These are phyloP conservation scores for Eucalyptus microcorys DNA, from an alignment of 345 rosid genomes.

Conservation along the genomic window DNA sequence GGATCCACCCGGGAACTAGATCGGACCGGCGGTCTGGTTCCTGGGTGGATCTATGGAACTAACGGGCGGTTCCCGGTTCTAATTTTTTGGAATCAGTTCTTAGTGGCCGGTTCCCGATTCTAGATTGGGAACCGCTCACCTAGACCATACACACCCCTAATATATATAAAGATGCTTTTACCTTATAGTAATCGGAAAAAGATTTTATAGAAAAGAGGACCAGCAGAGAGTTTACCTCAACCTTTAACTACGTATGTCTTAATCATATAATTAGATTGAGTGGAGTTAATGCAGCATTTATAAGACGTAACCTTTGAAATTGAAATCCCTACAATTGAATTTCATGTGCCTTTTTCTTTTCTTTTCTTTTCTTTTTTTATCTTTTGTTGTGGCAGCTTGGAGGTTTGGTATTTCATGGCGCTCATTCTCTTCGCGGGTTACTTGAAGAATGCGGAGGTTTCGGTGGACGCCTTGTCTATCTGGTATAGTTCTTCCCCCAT, in stretches of 20 bases:
- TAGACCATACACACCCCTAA: too few species aligned
- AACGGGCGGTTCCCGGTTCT: too few species aligned
- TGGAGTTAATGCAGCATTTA: background rate
- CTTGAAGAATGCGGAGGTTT: conserved; percentile 56
- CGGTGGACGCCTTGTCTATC: conserved; percentile 75
- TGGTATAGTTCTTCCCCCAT: conserved; percentile 23
- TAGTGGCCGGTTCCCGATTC: too few species aligned
- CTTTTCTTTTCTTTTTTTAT: background rate
- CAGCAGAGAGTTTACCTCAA: background rate
- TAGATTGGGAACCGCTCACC: too few species aligned
- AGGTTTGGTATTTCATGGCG: conserved; percentile 76
- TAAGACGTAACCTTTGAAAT: background rate
- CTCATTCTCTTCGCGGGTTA: conserved; percentile 75
- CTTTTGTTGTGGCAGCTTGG: conserved; percentile 37
- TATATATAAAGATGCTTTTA: background rate
- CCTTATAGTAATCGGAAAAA: background rate
- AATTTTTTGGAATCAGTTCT: too few species aligned
- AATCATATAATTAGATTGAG: background rate
- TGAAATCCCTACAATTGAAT: background rate
- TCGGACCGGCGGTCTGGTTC: too few species aligned
- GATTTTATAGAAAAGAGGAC: background rate
- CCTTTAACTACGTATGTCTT: background rate
- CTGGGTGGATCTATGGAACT: too few species aligned
- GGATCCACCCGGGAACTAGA: too few species aligned
- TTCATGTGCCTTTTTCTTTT: background rate